Evolutionary conservation across 2,329 filamentous ascomycete species (phyloP), one percentile per base, ranked within the genome.

Genomic region (Aspergillus ustus): DNA sequence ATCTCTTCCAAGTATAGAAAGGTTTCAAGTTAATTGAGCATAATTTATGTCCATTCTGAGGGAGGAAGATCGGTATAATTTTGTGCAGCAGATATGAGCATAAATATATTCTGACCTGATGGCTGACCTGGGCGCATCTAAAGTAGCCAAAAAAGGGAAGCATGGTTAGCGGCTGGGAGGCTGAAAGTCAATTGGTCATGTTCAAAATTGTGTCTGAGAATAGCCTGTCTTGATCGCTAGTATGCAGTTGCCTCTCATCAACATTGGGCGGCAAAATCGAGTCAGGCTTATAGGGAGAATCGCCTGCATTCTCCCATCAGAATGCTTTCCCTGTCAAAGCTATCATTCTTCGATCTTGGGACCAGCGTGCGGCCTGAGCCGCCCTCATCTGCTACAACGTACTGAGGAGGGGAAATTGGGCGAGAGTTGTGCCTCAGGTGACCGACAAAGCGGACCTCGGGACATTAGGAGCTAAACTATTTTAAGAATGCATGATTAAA

Each of bases 361-460:
- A 25, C 25, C 25, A 25, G 25, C 25, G 25, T 25, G 25, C 4
- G 25, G 25, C 25, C 6, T 25, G 25, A 25, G 25, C 25, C 25
- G 25, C 25, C 3, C 25, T 25, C 25, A 25, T 25, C 25, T 25
- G 25, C 25, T 25, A n/a, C n/a, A n/a, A n/a, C n/a, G n/a, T n/a
- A 17, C 19, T 34, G n/a, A 50, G 22, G 37, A 19, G 22, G 25
- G 37, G 34, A 20, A 9, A 15, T 22, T 4, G 19, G 43, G 19
- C 45, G 52, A 45, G 29, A 29, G 48, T 57, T 34, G 37, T 57
- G 54, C 54, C 34, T 57, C 55, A 57, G 54, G 55, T 57, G 55
- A 57, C 55, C 4, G 19, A 17, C 20, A 40, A 53, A 46, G 52
- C 34, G 25, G n/a, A n/a, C n/a, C n/a, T n/a, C n/a, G n/a, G 22